Evolutionary conservation across 2,329 filamentous ascomycete genomes (phyloP), one percentile per base, ranked within the genome.

Genomic region (Monosporascus sp.): DNA sequence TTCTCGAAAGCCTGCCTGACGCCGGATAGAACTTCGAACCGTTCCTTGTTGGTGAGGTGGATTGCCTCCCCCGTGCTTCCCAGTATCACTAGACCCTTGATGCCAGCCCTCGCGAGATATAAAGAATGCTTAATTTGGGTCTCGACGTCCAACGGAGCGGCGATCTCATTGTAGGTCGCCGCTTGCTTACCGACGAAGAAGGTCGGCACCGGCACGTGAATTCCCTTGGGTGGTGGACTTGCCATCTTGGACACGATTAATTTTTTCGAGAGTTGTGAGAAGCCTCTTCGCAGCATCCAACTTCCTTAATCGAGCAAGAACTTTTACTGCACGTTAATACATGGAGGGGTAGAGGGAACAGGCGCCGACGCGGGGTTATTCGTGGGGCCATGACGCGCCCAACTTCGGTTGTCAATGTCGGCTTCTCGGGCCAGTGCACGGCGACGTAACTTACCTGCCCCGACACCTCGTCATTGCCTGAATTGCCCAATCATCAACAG

Each of bases 21-120:
- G 45, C 74, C 74, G 7, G 72, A 72, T 48, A 86, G 72, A 47
- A 85, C 67, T 18, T 77, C 73, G 55, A 73, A 75, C 47, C 83
- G 79, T 64, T 86, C 83, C 35, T 71, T 65, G 53, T 74, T 75
- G 7, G 79, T 77, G 52, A 86, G 70, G 67, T 84, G 82, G 24
- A 85, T 78, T 2, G 82, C 82, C 66, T 86, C 83, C 54, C 83
- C 83, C 0, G 82, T 86, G 39, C 78, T 82, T 25, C 83, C 83
- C 37, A 85, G 74, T 37, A 85, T 73, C 3, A 86, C 82, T 3
- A 86, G 73, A 14, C 83, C 83, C 51, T 72, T 76, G 58, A 86
- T 79, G 38, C 83, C 83, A 47, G 76, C 77, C 48, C 74, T 73
- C 17, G 82, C 82, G 22, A 86, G 80, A 58, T 83, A 80, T 2